These are phyloP conservation scores for Boletus reticulatus DNA, from an alignment of 768 basidiomycete genomes.

Conservation along the genomic window DNA sequence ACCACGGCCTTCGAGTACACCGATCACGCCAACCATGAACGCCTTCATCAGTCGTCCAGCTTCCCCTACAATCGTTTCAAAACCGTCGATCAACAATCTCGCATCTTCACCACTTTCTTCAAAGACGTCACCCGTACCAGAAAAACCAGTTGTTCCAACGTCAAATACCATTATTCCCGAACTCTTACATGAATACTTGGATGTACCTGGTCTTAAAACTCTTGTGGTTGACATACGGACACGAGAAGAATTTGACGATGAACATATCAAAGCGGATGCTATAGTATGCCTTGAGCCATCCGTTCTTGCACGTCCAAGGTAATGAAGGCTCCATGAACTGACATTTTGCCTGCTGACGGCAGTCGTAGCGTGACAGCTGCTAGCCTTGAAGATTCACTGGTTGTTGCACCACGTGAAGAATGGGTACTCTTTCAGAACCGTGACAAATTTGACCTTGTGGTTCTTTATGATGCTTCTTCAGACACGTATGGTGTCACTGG, in stretches of 20 bases:
- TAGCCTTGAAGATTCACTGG: slow-evolving; percentile 71
- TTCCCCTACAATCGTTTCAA: slow-evolving; percentile 49
- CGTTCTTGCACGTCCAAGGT: slow-evolving; percentile 69
- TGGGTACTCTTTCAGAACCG: slow-evolving; percentile 76
- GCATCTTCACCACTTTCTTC: slow-evolving; percentile 32
- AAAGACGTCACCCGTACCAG: slow-evolving; percentile 26
- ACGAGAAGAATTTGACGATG: slow-evolving; percentile 71
- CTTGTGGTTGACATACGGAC: slow-evolving; percentile 83
- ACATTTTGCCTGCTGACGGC: slow-evolving; percentile 7
- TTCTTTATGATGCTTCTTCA: slow-evolving; percentile 75
- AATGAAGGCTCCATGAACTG: slow-evolving; percentile 24
- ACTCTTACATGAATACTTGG: slow-evolving; percentile 57
- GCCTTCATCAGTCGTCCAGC: slow-evolving; percentile 61
- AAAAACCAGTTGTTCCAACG: slow-evolving; percentile 51
- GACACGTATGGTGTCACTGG: slow-evolving; percentile 49
- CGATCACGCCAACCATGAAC: slow-evolving; percentile 56
- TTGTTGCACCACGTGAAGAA: slow-evolving; percentile 69
- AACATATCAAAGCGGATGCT: slow-evolving; percentile 65
- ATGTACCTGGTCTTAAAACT: slow-evolving; percentile 49
- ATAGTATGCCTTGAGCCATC: slow-evolving; percentile 85
- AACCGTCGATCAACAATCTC: slow-evolving; percentile 41
- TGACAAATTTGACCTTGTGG: slow-evolving; percentile 85
- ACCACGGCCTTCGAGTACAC: slow-evolving; percentile 68
- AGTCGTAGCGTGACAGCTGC: slow-evolving; percentile 57
- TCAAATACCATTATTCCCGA: slow-evolving; percentile 60